Percentiles rank a stretch among this genome's conserved stretches.
Conservation (phyloP, 345 rosid species). For the Gossypium stocksii region DNA sequence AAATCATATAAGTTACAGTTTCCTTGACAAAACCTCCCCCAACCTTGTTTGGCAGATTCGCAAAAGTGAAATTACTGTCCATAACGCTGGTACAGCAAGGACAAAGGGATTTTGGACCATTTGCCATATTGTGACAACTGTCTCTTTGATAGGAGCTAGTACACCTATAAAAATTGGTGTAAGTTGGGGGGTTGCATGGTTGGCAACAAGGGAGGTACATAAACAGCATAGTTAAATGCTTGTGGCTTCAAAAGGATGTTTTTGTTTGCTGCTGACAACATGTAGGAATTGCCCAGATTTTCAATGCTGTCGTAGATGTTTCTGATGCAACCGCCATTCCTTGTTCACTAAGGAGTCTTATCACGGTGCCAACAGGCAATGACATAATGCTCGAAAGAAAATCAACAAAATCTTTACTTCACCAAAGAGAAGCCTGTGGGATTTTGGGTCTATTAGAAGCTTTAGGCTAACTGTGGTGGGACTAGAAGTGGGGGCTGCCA, state of each 20-base stretch:
- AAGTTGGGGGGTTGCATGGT: background rate
- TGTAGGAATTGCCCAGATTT: background rate
- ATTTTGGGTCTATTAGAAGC: conserved; percentile 15
- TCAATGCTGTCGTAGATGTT: conserved; percentile 20
- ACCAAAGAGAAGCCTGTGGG: conserved; percentile 16
- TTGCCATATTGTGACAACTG: background rate
- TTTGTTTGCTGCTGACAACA: background rate
- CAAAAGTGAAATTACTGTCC: background rate
- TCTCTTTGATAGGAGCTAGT: too few species aligned
- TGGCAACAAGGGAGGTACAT: background rate
- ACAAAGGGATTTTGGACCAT: background rate
- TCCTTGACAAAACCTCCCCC: conserved; percentile 34
- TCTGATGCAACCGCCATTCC: conserved; percentile 8
- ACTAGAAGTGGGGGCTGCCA: background rate
- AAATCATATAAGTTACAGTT: conserved; percentile 29
- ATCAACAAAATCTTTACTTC: conserved; percentile 35
- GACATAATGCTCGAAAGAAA: conserved; percentile 23
- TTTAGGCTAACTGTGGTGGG: conserved; percentile 11
- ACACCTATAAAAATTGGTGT: background rate
- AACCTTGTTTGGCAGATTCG: background rate
- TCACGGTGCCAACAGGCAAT: conserved; percentile 19
- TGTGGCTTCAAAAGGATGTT: background rate
- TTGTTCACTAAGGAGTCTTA: background rate
- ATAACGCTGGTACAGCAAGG: background rate
- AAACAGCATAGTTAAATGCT: too few species aligned